Evolutionary conservation across 23 red algal genomes (phyloP), one percentile per base, ranked within the genome.

Genomic region (Gracilariopsis chorda): DNA sequence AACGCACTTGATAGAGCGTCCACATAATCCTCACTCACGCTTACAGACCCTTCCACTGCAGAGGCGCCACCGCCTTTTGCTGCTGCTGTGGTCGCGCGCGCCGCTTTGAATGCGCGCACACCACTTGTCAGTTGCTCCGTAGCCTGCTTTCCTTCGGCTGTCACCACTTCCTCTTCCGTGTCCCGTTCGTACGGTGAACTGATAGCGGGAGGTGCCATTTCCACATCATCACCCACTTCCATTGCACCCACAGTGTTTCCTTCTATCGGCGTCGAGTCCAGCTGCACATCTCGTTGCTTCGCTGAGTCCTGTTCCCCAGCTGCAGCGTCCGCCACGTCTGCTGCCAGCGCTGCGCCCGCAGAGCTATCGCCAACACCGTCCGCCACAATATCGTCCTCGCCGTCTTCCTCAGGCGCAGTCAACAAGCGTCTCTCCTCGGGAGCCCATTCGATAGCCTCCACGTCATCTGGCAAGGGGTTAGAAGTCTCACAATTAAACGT

Each of bases 401-500:
- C 8, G 28, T 19, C 19, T 36, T 73, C 16, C 23, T 46, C 17
- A 14, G 67, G 67, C 29, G 67, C 39, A 11, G 67, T 19, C 3
- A 73, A 5, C 19, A 73, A 5, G 3, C 12, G 40, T 23, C 47
- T 73, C n/a, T 24, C 20, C 67, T 73, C 1, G 2, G 67, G 67
- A 45, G 67, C 39, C 28, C 20, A 36, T 46, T 73, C 67, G 47
- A 73, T 73, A 17, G 67, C 67, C 44, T 34, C 16, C 6, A 73
- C 3, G 39, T 73, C 67, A 7, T 73, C 67, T 36, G 67, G 20
- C 4, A 45, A 45, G 1, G 67, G 67, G 47, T 73, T 73, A 23
- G 28, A 73, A 7, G 89, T 57, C 33, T 84, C 58, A 47, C 77
- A 82, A 35, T 75, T 57, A 46, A 92, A 92, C 4, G 49, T 72